These are phyloP conservation scores for Prunus campanulata DNA, from an alignment of 306 rosid species.

Conservation along the genomic window DNA sequence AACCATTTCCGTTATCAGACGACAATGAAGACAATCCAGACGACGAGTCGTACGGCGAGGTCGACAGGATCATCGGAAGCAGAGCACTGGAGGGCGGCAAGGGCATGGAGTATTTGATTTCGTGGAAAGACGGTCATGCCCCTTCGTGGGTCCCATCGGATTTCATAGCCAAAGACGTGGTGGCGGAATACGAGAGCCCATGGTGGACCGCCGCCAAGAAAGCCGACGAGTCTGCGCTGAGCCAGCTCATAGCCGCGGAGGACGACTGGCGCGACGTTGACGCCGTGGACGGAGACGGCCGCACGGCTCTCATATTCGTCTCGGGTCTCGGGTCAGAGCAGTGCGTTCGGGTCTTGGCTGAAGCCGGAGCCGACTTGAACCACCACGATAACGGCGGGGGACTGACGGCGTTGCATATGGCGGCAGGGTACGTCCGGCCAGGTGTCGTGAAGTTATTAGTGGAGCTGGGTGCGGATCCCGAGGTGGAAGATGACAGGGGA, in stretches of 20 bases:
- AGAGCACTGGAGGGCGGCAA: constrained; percentile 41
- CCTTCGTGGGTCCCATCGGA: constrained; percentile 81
- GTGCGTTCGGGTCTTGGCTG: constrained; percentile 53
- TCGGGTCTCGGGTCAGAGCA: constrained; percentile 73
- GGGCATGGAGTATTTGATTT: constrained; percentile 75
- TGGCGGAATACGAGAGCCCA: constrained; percentile 73
- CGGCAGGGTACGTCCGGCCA: constrained; percentile 71
- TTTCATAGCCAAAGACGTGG: constrained; percentile 72
- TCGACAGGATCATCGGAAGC: constrained; percentile 71
- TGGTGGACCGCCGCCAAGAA: constrained; percentile 95
- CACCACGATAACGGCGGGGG: constrained; percentile 63
- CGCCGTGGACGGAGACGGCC: constrained; percentile 64
- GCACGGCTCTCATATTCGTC: constrained; percentile 70
- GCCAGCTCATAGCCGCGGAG: constrained; percentile 31
- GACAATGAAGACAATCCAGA: background rate
- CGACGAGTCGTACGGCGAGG: constrained; percentile 71
- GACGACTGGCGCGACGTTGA: constrained; percentile 60
- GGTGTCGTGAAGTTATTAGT: constrained; percentile 53
- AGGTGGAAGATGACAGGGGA: constrained; percentile 47
- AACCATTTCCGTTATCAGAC: background rate
- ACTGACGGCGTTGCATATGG: constrained; percentile 71
- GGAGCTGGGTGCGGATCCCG: constrained; percentile 67
- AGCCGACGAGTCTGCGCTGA: constrained; percentile 51
- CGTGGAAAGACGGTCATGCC: constrained; percentile 81
- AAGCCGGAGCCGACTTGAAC: constrained; percentile 58